A percentile compares a stretch with the other conserved stretches of the same genome.
Conservation (phyloP, 495 filamentous ascomycete genomes). For the Podospora pseudopauciseta region DNA sequence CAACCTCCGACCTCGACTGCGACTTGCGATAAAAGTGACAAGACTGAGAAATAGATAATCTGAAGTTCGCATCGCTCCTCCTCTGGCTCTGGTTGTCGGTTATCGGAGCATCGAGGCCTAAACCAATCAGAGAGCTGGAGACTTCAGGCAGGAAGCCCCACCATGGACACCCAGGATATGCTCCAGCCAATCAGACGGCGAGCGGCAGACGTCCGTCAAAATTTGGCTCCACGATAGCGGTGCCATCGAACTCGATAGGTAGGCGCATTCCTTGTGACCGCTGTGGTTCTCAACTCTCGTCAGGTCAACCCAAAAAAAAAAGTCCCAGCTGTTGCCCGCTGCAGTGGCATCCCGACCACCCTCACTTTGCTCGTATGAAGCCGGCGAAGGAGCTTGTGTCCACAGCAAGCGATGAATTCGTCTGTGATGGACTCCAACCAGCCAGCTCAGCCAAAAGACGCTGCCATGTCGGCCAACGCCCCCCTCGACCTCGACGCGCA, state of each 20-base stretch:
- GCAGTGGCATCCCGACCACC: neutral
- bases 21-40: neutral
- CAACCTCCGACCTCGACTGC: neutral
- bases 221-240: conserved; percentile 16
- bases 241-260: conserved; percentile 8
- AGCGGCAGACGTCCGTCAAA: conserved; percentile 9
- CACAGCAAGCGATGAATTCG: conserved; percentile 37
- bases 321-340: neutral
- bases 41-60: neutral
- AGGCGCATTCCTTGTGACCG: conserved; percentile 21
- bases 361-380: conserved; percentile 6
- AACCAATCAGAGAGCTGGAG: neutral
- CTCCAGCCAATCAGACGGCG: conserved; percentile 14
- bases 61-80: neutral
- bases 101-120: neutral
- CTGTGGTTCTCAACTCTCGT: neutral
- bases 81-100: neutral
- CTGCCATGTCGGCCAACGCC: neutral
- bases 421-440: conserved; percentile 23
- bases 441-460: neutral
- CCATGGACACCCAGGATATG: neutral
- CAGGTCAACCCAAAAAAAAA: neutral
- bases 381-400: conserved; percentile 38
- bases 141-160: neutral
- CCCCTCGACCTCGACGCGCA: conserved; percentile 23